Base-by-base conservation (phyloP, 768 basidiomycete genomes). In the Boletus subparvulus region DNA sequence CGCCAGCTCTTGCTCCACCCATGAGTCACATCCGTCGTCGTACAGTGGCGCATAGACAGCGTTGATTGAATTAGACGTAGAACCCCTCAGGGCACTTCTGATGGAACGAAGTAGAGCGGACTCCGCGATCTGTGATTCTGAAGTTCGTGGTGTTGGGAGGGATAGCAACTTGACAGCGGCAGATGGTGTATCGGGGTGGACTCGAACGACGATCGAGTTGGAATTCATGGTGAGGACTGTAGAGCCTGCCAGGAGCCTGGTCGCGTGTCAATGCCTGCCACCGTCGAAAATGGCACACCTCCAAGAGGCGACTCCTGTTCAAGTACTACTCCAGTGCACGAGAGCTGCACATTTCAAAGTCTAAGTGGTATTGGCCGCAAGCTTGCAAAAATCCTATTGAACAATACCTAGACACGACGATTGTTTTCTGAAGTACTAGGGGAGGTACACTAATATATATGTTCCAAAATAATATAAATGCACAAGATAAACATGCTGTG, bases 1-100 rank as follows among this genome's bases (percentile, higher is more conserved):
- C 13, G 81, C 75, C 14, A 93, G 73, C 61, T 92, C 86, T 55
- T 84, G 79, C 55, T 83, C 85, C n/a, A 76, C 77, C 61, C 73
- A 73, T 7, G 74, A 65, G 14, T 80, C 77, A 7, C 67, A 73
- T 30, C 67, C 72, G 40, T 74, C 71, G 37, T 74, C 67, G 50
- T 79, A 78, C 19, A 73, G 71, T 4, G 76, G 72, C 6, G 75
- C 75, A 47, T 80, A 78, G 36, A 81, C 73, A 12, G 77, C 61
- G 42, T 76, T 72, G 51, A 75, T 63, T 37, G 72, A 67, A 44
- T 77, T 76, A 33, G 78, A 75, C 40, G 78, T 76, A 17, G 80
- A 75, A 45, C 85, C 85, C 33, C 80, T 83, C 39, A 90, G 74
- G 14, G 83, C 85, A n/a, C 67, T 69, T 39, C 80, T 80, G 50